A percentile compares a stretch with the other conserved stretches of the same genome.
phyloP scores from a whole-genome alignment of 257 asterid genomes.

The Prunella vulgaris region DNA sequence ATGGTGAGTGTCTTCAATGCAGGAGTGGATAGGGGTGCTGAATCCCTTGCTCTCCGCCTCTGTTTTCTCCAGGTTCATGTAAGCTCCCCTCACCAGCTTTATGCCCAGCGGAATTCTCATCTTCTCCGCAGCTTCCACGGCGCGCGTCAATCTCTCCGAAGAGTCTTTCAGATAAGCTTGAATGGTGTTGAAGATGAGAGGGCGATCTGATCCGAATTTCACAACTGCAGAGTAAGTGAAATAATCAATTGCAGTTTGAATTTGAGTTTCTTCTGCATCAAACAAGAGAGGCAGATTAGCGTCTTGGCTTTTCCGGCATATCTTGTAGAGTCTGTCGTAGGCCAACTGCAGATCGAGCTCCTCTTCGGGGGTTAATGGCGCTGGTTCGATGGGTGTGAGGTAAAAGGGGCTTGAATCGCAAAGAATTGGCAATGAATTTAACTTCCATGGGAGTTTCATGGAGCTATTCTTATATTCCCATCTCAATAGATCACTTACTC shows the following conservation, averaged over 20 bases:
- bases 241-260: conserved; percentile 89
- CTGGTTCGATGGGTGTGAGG: conserved; percentile 54
- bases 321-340: conserved; percentile 36
- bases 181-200: conserved; percentile 63
- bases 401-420: conserved; percentile 64
- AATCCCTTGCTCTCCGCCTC: conserved; percentile 38
- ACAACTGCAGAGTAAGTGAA: conserved; percentile 58
- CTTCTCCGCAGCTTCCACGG: conserved; percentile 40
- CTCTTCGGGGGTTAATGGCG: conserved; percentile 46
- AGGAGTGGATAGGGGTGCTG: conserved; percentile 56
- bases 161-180: conserved; percentile 80
- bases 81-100: conserved; percentile 84
- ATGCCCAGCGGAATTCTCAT: conserved; percentile 60
- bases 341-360: conserved; percentile 48
- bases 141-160: neutral
- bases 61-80: conserved; percentile 51
- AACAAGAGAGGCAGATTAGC: conserved; percentile 46
- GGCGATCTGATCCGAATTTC: conserved; percentile 27
- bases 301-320: conserved; percentile 43
- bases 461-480: conserved; percentile 61
- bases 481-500: conserved; percentile 75
- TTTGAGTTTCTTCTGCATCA: conserved; percentile 75
- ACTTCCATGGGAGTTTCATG: conserved; percentile 77
- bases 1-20: conserved; percentile 48
- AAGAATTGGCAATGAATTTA: conserved; percentile 46